Evolutionary conservation across 768 basidiomycete species (phyloP).

Genomic region (Phlebiopsis flavidoalba): DNA sequence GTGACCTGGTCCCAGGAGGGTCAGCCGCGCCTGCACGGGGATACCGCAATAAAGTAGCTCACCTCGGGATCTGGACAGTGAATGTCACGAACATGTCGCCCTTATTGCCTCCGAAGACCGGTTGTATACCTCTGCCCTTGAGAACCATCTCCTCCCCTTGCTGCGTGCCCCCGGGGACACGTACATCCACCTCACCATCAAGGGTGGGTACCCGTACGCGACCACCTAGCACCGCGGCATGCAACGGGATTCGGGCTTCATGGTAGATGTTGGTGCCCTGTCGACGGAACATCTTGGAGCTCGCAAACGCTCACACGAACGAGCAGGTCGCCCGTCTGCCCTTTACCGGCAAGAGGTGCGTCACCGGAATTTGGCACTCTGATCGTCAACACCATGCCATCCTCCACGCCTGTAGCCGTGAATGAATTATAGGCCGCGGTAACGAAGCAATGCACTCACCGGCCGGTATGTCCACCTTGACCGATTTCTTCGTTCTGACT

Average conservation of each 20-base stretch:
- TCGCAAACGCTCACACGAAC: constrained; percentile 79
- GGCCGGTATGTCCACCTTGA: constrained; percentile 80
- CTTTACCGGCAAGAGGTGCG: constrained; percentile 74
- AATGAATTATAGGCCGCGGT: background rate
- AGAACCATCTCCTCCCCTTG: constrained; percentile 97
- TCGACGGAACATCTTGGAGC: constrained; percentile 81
- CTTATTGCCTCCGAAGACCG: constrained; percentile 51
- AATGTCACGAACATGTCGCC: constrained; percentile 92
- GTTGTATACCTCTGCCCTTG: constrained; percentile 76
- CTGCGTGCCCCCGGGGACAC: constrained; percentile 89
- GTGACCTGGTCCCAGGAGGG: constrained; percentile 45
- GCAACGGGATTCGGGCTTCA: constrained; percentile 84
- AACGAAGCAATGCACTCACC: constrained; percentile 43
- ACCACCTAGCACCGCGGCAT: constrained; percentile 90
- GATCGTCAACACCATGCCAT: constrained; percentile 88
- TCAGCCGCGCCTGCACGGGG: constrained; percentile 7
- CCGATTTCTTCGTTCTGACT: constrained; percentile 70
- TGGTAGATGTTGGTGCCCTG: constrained; percentile 93
- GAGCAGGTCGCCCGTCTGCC: constrained; percentile 77
- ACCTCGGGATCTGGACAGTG: constrained; percentile 87
- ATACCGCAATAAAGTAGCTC: constrained; percentile 22
- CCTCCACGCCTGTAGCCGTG: constrained; percentile 69
- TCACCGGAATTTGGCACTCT: constrained; percentile 80
- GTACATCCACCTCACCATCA: constrained; percentile 93
- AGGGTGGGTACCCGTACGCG: constrained; percentile 89